Evolutionary conservation across 75 land plant genomes (phyloP).

Genomic region (Pinus albicaulis): DNA sequence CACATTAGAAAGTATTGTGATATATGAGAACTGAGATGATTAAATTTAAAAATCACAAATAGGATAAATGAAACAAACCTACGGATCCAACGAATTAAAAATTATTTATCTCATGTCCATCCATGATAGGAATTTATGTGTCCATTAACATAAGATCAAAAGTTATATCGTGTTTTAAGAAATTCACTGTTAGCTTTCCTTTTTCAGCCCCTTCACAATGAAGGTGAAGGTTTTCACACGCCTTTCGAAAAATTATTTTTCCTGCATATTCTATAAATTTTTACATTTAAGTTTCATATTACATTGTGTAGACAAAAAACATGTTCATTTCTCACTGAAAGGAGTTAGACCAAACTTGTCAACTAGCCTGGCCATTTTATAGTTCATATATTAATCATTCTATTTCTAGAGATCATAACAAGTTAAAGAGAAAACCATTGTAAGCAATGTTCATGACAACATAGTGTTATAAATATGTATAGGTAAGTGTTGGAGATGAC

Average conservation of each 20-base stretch:
- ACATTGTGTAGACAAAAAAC: neutral
- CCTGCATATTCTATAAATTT: too few species aligned
- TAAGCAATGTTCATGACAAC: too few species aligned
- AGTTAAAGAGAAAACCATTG: too few species aligned
- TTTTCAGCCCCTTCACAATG: constrained; percentile 60
- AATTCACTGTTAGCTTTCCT: constrained; percentile 52
- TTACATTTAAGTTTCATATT: neutral
- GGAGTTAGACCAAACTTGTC: neutral
- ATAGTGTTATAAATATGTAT: neutral
- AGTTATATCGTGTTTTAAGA: constrained; percentile 32
- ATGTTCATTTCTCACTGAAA: neutral
- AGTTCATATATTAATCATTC: too few species aligned
- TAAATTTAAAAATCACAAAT: neutral
- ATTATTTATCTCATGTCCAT: constrained; percentile 52
- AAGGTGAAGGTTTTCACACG: constrained; percentile 39
- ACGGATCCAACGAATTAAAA: neutral
- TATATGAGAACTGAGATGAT: neutral
- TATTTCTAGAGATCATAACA: too few species aligned
- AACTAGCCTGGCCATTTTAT: neutral
- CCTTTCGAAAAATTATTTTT: constrained; percentile 48
- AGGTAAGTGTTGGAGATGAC: neutral
- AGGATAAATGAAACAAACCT: neutral
- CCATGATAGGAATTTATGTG: constrained; percentile 73
- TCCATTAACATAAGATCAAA: constrained; percentile 65
- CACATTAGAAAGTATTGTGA: neutral